Conservation (phyloP, 208 protist genomes). For the Crithidia bombi region DNA sequence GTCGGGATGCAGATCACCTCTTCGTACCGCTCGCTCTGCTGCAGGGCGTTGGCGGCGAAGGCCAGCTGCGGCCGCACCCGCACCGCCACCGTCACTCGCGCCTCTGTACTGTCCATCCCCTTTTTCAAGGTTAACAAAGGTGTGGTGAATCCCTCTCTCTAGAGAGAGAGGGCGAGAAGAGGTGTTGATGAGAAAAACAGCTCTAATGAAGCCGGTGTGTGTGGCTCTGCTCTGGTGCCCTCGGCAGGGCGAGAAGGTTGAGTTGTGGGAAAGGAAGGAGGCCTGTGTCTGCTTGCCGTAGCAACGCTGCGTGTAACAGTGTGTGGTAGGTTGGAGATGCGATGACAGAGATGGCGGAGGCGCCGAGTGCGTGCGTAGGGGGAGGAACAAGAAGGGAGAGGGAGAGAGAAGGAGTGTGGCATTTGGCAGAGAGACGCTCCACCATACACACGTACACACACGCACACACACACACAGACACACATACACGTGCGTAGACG, state of each 20-base stretch:
- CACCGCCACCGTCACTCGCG: conserved; percentile 65
- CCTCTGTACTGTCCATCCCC: conserved; percentile 13
- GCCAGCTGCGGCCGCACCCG: conserved; percentile 70
- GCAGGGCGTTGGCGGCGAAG: conserved; percentile 37
- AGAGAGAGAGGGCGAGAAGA: background rate
- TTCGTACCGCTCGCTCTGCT: conserved; percentile 57
- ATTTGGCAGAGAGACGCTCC: too few species aligned
- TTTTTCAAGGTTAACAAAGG: background rate
- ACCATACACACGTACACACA: background rate
- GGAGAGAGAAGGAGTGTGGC: too few species aligned
- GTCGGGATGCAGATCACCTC: conserved; percentile 49
- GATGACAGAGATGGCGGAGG: background rate
- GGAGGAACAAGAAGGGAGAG: too few species aligned
- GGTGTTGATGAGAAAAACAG: background rate
- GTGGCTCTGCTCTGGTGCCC: too few species aligned
- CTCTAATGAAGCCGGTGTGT: background rate
- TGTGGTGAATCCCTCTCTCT: too few species aligned
- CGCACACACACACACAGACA: background rate
- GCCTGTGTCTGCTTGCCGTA: too few species aligned
- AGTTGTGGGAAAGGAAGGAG: too few species aligned
- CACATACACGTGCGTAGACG: background rate
- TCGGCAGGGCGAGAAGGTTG: too few species aligned
- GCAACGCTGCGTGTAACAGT: background rate
- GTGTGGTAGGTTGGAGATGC: background rate
- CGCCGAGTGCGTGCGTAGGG: too few species aligned